Evolutionary conservation across 208 protist species (phyloP), one percentile per base, ranked within the genome.

Genomic region (Tritrichomonas foetus): DNA sequence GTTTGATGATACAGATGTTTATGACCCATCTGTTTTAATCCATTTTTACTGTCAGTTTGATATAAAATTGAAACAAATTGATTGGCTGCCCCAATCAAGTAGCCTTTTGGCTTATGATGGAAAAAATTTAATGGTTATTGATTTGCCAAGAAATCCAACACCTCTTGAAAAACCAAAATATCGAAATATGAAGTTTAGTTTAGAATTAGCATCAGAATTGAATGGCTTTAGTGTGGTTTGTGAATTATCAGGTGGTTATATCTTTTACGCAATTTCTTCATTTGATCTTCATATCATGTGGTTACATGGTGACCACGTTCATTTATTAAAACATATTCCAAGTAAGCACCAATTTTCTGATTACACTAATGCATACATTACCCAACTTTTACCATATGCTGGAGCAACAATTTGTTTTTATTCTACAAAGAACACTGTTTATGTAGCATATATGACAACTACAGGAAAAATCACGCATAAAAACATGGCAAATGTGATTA

Each of bases 1-100:
- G 16, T 89, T 39, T 39, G n/a, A 89, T 39, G 78, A 89, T 57
- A 89, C 78, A 27, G 78, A 89, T 89, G 78, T 89, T 14, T 89
- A 55, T 36, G 78, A 89, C 41, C 78, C 78, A 57, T 53, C 47
- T 36, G 27, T 57, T 33, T 50, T 89, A 53, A 57, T 47, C 5
- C 53, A 53, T 22, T 89, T 89, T 47, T 20, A 27, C 33, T 53
- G 47, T 39, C 33, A 89, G 44, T 5, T 89, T 36, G n/a, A 89
- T 8, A 53, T 27, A 9, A 89, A 89, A 39, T n/a, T 89, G 1
- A 89, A 44, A n/a, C 27, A 25, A 16, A 36, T 16, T 3, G 78
- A 53, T 39, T 89, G 78, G 78, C 33, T 53, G 14, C 14, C 41
- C 20, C 25, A n/a, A 53, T 14, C 25, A 20, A 8, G 27, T 2